Evolutionary conservation across 306 rosid genomes (phyloP), one percentile per base, ranked within the genome.

Genomic region (Alnus rubra): DNA sequence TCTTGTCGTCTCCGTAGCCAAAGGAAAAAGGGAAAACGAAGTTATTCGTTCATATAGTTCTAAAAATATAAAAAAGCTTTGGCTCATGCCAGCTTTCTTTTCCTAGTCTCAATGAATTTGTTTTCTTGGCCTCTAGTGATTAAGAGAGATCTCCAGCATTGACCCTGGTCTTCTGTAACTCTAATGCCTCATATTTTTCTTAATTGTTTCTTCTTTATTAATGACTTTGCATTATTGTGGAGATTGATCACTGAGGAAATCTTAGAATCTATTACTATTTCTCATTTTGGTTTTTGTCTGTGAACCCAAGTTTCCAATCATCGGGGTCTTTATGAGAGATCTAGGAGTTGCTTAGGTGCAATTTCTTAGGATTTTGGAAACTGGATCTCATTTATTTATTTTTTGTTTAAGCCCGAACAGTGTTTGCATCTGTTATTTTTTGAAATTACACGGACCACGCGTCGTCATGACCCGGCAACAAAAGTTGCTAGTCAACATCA

Each of bases 81-180:
- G 3, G 37, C 7, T 55, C 56, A 76, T n/a, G 19, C 31, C 30
- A 19, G 35, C 48, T 14, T 62, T 50, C 58, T 18, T n/a, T 62
- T 42, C 14, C 78, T 23, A 44, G 35, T 60, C 44, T 59, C 15
- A 16, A 39, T 60, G 54, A 65, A 45, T 30, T 73, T 51, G 73
- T 69, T 31, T 68, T 47, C 47, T 69, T 49, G 75, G 28, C 62
- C 52, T 23, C n/a, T 1, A 11, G 47, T 67, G 74, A 53, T 51
- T 59, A 45, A 63, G 72, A 31, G 63, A 74, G 82, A 81, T 81
- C 85, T 81, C 73, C 55, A 74, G 82, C 82, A 58, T 71, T 56
- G 82, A 69, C 80, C 55, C 74, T 69, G 49, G 39, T 55, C 55
- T 63, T 74, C 53, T 82, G 79, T 77, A 77, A 70, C 60, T 59